Evolutionary conservation across 2,329 filamentous ascomycete genomes (phyloP).

Genomic region (Beauveria medogensis): DNA sequence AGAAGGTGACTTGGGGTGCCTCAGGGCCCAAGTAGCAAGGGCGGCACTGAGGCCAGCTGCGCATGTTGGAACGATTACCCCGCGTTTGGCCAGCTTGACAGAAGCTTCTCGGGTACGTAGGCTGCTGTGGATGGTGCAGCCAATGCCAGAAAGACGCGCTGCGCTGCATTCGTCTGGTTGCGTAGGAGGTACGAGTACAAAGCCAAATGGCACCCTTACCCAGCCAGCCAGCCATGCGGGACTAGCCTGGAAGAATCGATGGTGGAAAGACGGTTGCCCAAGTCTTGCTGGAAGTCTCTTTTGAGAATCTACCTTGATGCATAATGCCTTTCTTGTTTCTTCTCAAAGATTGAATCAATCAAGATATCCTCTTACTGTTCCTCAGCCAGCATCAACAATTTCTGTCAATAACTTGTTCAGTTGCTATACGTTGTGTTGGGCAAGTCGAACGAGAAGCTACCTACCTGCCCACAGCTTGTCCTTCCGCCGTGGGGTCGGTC

Average conservation of each 20-base stretch:
- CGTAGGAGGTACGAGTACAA: neutral
- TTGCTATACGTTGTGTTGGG: neutral
- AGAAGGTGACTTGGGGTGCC: constrained; percentile 2
- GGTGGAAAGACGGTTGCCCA: neutral
- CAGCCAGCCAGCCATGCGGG: neutral
- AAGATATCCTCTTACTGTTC: neutral
- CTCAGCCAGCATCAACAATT: neutral
- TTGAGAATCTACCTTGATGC: neutral
- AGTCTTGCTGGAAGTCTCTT: neutral
- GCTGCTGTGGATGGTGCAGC: neutral
- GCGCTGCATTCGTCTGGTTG: constrained; percentile 9
- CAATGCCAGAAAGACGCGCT: constrained; percentile 4
- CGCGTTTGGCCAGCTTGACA: constrained; percentile 8
- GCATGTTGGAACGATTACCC: constrained; percentile 5
- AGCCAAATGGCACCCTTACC: constrained; percentile 2
- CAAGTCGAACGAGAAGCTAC: neutral
- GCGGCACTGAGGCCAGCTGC: neutral
- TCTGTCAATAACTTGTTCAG: neutral
- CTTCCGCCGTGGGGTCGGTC: constrained; percentile 5
- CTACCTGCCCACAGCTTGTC: neutral
- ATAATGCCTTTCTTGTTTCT: neutral
- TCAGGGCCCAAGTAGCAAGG: constrained; percentile 8
- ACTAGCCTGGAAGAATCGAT: neutral
- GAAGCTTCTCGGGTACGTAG: neutral
- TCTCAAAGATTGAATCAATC: too few species aligned